phyloP scores from a whole-genome alignment of 2,329 filamentous ascomycete species.

The Fusarium incarnatum region DNA sequence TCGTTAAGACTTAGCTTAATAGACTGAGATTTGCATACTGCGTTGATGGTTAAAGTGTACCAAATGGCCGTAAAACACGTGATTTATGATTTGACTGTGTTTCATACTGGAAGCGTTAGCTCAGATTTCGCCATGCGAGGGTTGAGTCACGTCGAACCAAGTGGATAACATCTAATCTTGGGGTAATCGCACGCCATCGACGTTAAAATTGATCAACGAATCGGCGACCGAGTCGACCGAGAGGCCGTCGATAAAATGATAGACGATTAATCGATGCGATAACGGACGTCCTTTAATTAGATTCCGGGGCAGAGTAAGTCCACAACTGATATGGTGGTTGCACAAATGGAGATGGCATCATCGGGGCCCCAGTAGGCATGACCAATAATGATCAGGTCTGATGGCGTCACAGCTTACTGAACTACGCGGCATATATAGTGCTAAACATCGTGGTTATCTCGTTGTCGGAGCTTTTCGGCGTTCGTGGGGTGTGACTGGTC shows the following conservation, averaged over 20 bases:
- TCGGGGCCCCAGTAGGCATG: too few relatives aligned
- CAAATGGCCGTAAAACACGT: too few relatives aligned
- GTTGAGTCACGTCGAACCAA: background rate
- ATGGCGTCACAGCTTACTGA: constrained; percentile 2
- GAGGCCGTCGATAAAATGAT: background rate
- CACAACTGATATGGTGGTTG: background rate
- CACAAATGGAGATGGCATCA: background rate
- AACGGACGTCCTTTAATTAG: background rate
- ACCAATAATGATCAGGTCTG: background rate
- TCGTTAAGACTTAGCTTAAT: background rate
- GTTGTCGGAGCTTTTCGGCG: background rate
- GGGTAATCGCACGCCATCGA: constrained; percentile 19
- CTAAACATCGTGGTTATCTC: background rate
- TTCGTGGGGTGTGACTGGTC: background rate
- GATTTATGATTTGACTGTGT: too few relatives aligned
- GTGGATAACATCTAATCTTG: constrained; percentile 8
- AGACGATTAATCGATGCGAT: background rate
- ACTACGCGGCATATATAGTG: background rate
- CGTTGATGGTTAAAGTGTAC: too few relatives aligned
- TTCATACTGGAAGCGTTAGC: too few relatives aligned
- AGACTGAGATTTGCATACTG: background rate
- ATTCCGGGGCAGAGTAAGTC: background rate
- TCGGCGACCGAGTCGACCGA: background rate
- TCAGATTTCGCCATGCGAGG: background rate
- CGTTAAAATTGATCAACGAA: background rate